Evolutionary conservation across 1,284 basidiomycete species (phyloP).

Genomic region (Trichosporon sp.): DNA sequence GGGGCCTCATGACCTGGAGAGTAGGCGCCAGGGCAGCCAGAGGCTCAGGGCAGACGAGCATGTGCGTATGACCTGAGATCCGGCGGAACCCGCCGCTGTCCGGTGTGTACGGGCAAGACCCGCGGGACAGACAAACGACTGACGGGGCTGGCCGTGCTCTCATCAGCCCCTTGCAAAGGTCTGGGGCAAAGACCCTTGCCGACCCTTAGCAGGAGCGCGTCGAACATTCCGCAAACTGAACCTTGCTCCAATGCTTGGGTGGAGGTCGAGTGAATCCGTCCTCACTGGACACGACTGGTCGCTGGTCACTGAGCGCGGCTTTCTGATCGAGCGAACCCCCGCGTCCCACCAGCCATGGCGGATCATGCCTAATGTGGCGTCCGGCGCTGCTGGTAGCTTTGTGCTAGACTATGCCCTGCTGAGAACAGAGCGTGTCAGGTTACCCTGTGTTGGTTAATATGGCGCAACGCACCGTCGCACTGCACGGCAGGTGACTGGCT

Average conservation of each 20-base stretch:
- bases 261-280: neutral
- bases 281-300: too few relatives aligned
- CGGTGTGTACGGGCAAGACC: neutral
- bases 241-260: neutral
- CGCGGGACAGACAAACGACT: neutral
- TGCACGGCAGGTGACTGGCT: neutral
- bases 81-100: neutral
- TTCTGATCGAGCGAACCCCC: neutral
- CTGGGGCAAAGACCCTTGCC: neutral
- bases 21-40: neutral
- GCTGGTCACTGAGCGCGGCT: too few relatives aligned
- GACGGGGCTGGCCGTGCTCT: too few relatives aligned
- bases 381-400: too few relatives aligned
- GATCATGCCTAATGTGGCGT: neutral
- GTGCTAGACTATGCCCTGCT: neutral
- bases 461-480: neutral
- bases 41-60: too few relatives aligned
- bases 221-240: neutral
- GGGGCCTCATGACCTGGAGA: neutral
- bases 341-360: too few relatives aligned
- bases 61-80: neutral
- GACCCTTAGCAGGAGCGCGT: neutral
- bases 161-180: neutral
- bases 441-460: neutral
- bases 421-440: neutral